Conservation (phyloP, 345 rosid genomes). For the Toxicodendron radicans region DNA sequence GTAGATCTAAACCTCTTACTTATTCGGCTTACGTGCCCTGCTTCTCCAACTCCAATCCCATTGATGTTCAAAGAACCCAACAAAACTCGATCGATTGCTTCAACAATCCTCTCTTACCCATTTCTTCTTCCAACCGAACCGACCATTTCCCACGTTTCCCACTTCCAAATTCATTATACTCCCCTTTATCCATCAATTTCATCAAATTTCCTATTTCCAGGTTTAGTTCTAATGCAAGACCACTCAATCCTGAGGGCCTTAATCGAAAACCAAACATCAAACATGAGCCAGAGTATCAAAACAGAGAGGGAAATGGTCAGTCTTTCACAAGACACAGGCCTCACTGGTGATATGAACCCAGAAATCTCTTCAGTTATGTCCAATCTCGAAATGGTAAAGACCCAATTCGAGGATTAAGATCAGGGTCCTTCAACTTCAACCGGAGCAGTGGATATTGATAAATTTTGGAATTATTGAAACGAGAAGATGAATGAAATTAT, state of each 20-base stretch:
- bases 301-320: slow-evolving; percentile 40
- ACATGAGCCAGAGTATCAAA: slow-evolving; percentile 34
- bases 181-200: slow-evolving; percentile 34
- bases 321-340: slow-evolving; percentile 59
- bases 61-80: slow-evolving; percentile 36
- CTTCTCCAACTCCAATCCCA: slow-evolving; percentile 76
- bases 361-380: slow-evolving; percentile 59
- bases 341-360: slow-evolving; percentile 46
- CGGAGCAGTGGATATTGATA: slow-evolving; percentile 46
- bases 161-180: slow-evolving; percentile 33
- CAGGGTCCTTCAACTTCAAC: slow-evolving; percentile 48
- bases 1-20: slow-evolving; percentile 28
- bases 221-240: slow-evolving; percentile 46
- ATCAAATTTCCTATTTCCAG: slow-evolving; percentile 29
- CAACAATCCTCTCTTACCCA: slow-evolving; percentile 34
- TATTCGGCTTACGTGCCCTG: slow-evolving; percentile 70
- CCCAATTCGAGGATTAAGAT: slow-evolving; percentile 42
- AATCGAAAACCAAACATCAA: slow-evolving; percentile 42
- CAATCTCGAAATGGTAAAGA: slow-evolving; percentile 47
- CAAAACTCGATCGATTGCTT: slow-evolving; percentile 24
- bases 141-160: slow-evolving; percentile 35
- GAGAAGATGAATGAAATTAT: neutral
- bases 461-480: slow-evolving; percentile 66
- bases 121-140: slow-evolving; percentile 24
- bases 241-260: slow-evolving; percentile 48